Conservation (phyloP, 2,329 filamentous ascomycete genomes). For the Colletotrichum viniferum region DNA sequence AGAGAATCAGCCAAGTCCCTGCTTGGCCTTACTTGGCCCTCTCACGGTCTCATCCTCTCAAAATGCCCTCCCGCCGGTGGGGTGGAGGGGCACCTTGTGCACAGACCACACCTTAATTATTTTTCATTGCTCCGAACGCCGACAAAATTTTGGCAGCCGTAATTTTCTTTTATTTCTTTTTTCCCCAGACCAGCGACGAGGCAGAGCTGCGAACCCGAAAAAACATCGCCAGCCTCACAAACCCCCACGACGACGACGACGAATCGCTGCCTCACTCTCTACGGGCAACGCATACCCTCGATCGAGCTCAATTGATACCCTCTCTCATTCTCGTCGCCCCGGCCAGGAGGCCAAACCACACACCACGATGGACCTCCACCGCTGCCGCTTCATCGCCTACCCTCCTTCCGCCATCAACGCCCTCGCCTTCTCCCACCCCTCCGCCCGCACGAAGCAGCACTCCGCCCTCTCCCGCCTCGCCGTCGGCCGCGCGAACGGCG, state of each 20-base stretch:
- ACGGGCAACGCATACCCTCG: not conserved
- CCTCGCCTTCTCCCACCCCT: slow-evolving; percentile 87
- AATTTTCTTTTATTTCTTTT: slow-evolving; percentile 6
- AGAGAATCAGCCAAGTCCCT: not conserved
- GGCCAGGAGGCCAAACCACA: slow-evolving; percentile 11
- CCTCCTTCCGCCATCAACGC: slow-evolving; percentile 92
- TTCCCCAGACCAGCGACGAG: not conserved
- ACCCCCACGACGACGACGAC: not conserved
- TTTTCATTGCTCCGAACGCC: slow-evolving; percentile 21
- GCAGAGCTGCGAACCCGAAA: not conserved
- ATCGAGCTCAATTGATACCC: slow-evolving; percentile 1
- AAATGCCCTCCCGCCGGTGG: slow-evolving; percentile 13
- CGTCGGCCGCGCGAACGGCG: slow-evolving; percentile 89
- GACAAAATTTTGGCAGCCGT: slow-evolving; percentile 26
- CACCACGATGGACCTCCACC: slow-evolving; percentile 85
- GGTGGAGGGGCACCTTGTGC: slow-evolving; percentile 24
- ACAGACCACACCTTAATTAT: slow-evolving; percentile 34
- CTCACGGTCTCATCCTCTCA: slow-evolving; percentile 6
- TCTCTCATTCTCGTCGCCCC: not conserved
- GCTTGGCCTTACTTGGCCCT: not conserved
- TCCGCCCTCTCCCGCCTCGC: slow-evolving; percentile 74
- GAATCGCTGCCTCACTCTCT: not conserved
- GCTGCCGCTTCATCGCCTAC: slow-evolving; percentile 93
- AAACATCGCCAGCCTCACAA: slow-evolving; percentile 3
- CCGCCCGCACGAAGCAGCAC: slow-evolving; percentile 49